Evolutionary conservation across 495 filamentous ascomycete genomes (phyloP), one percentile per base, ranked within the genome.

Genomic region (Neurospora hispaniola): DNA sequence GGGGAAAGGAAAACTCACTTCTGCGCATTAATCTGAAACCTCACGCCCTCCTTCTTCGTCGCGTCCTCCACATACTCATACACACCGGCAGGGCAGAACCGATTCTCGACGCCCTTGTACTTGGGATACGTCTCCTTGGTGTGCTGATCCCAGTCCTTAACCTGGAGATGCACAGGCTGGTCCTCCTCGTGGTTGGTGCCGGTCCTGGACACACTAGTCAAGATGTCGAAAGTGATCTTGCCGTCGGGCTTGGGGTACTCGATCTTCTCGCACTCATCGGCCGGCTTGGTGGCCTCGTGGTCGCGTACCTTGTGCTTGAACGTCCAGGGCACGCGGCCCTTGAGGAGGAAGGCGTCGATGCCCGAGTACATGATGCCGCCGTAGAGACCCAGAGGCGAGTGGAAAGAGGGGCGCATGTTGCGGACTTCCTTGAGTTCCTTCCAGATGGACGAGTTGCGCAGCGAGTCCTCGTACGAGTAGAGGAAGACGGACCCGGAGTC

Each of bases 171-270:
- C 68, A 96, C 93, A 0, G 96, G 96, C 83, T 99, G 94, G 82
- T 99, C 96, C 82, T 99, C 96, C 82, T 98, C 96, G 80, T 99
- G 96, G 82, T 98, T 99, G 46, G 96, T 99, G 2, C 96, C 96
- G 2, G 95, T 98, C 69, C 96, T 88, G 73, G 89, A 94, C 7
- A 99, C 96, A 75, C 89, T 93, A 5, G 96, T 99, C 78, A 99
- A 80, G 72, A 99, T 97, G 78, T 99, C 96, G 77, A 99, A 99
- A 70, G 88, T 91, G 79, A 98, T 89, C 82, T 96, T 90, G 40
- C 93, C 93, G 79, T 99, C 96, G 0, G 96, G 95, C 83, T 98
- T 99, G 70, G 92, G 92, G 77, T 99, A 99, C 77, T 96, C 93
- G 77, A 98, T 97, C 85, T 96, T 96, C 73, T 86, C 82, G 81